phyloP scores from a whole-genome alignment of 1,284 basidiomycete genomes.

The Pseudozyma pruni region DNA sequence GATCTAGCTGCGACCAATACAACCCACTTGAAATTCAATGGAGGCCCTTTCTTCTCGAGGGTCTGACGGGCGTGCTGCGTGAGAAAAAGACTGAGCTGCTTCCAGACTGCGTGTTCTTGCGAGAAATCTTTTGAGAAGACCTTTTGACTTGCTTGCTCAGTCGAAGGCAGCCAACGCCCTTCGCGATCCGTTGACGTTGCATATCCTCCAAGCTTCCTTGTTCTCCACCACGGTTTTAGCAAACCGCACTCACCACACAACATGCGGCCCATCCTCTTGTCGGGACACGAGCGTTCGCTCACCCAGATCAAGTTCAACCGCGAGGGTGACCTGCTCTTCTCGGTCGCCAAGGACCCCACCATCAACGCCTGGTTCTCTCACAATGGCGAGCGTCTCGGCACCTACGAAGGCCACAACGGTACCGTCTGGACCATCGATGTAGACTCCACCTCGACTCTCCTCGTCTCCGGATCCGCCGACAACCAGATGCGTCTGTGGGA shows the following conservation, averaged over 20 bases:
- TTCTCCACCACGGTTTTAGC: constrained; percentile 13
- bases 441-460: constrained; percentile 85
- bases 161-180: not conserved
- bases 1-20: too few species aligned
- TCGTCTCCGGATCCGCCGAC: constrained; percentile 87
- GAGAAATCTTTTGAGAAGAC: constrained; percentile 15
- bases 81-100: not conserved
- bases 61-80: not conserved
- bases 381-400: constrained; percentile 96
- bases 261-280: constrained; percentile 57
- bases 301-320: constrained; percentile 82
- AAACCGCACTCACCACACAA: constrained; percentile 11
- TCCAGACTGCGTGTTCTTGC: constrained; percentile 8
- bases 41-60: too few species aligned
- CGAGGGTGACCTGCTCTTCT: constrained; percentile 95
- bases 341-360: constrained; percentile 92
- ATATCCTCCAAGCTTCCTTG: constrained; percentile 2
- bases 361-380: constrained; percentile 99
- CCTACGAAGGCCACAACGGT: constrained; percentile 96
- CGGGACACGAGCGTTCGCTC: constrained; percentile 95
- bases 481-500: constrained; percentile 93
- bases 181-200: constrained; percentile 2
- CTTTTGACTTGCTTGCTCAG: constrained; percentile 12
- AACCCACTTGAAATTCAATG: too few species aligned
- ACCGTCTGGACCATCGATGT: constrained; percentile 96